Percentiles rank a stretch among this genome's conserved stretches.
Evolutionary conservation across 805 yeast species (phyloP).

Genomic region (Kodamaea leandrae): DNA sequence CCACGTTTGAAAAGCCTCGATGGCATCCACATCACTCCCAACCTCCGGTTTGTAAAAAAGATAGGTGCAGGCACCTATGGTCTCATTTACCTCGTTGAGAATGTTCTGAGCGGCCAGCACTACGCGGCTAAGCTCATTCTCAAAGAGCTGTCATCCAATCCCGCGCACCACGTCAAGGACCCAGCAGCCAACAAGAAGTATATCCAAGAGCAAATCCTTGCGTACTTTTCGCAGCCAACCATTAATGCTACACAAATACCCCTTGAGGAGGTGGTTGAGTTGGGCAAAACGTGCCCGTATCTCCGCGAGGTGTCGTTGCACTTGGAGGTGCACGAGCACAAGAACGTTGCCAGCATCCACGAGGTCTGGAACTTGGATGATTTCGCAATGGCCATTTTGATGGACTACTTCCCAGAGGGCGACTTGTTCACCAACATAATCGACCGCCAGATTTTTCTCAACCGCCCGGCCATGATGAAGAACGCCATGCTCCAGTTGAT

Average conservation of each 20-base stretch:
- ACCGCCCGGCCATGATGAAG: conserved; percentile 47
- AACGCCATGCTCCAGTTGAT: conserved; percentile 41
- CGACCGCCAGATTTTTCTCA: conserved; percentile 60
- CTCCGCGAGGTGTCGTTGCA: conserved; percentile 74
- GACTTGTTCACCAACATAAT: conserved; percentile 87
- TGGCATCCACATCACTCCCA: conserved; percentile 27
- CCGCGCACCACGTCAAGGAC: conserved; percentile 26
- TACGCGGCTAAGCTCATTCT: conserved; percentile 74
- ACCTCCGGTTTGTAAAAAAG: conserved; percentile 44
- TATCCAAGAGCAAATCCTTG: conserved; percentile 26
- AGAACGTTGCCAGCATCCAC: conserved; percentile 73
- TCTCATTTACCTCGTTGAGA: conserved; percentile 66
- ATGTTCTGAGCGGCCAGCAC: conserved; percentile 45
- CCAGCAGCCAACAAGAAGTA: conserved; percentile 27
- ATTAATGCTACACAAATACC: conserved; percentile 18
- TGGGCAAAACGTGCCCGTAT: conserved; percentile 31
- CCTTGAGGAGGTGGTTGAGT: conserved; percentile 23
- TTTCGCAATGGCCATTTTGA: conserved; percentile 60
- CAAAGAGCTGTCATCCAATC: conserved; percentile 39
- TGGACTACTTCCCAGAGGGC: conserved; percentile 85
- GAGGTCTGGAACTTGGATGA: conserved; percentile 62
- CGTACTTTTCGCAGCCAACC: conserved; percentile 19
- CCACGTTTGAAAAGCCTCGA: conserved; percentile 14
- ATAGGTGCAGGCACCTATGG: conserved; percentile 89
- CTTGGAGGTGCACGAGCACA: conserved; percentile 70